Base-by-base conservation (phyloP, 2,329 filamentous ascomycete genomes). In the Podosphaera aphanis region DNA sequence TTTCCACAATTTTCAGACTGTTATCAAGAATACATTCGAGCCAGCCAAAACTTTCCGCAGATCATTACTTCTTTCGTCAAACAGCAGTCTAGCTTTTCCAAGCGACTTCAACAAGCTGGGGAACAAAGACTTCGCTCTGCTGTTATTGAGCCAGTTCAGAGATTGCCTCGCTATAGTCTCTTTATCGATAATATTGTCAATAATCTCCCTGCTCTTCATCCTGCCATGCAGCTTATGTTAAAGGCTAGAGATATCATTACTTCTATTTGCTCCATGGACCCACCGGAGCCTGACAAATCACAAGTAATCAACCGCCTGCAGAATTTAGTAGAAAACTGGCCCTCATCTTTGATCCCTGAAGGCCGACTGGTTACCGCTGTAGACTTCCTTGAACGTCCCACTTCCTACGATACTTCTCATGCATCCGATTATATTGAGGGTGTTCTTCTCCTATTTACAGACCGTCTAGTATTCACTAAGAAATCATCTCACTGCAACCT, bases 161-260 rank as follows among this genome's bases (percentile, higher is more conserved):
- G 90, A 45, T 70, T 98, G 45, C 90, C 90, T 21, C 79, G 90
- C 21, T 98, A 98, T 63, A 94, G 84, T 56, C 68, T 98, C 31
- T 79, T 95, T 57, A 95, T 98, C 55, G 90, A 98, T 63, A 86
- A 92, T 56, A 94, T 98, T 57, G 74, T 90, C 42, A 77, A 79
- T 52, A 85, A 81, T 49, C 70, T 95, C 16, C 86, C 88, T 3
- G 74, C 86, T 44, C 77, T 81, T 7, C 86, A 95, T 59, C 83
- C 85, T 2, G 86, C 86, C 0, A 69, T 93, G 45, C 79, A 81
- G 52, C 70, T 72, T 2, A 78, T 98, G 63, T 71, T 94, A 37
- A 86, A 84, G 58, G 86, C 90, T 0, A 73, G 88, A 52, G 90
- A 95, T 59, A 82, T 93, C 45, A 85, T 98, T 52, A 85, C 86